Base-by-base conservation (phyloP, 331 rosid species). In the Pyracantha coccinea region DNA sequence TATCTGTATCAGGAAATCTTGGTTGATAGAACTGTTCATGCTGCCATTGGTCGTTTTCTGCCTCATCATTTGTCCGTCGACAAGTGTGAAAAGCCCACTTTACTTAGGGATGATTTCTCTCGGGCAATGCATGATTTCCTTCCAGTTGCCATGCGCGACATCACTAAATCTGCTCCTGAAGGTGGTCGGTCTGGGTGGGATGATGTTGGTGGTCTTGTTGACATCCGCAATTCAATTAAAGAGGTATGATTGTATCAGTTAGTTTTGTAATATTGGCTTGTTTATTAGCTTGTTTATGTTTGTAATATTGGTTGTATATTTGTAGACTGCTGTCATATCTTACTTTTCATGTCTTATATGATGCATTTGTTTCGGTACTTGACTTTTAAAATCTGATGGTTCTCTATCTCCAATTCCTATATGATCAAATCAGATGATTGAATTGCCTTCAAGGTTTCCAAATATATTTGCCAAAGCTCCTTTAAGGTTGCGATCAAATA, bases 61-160 rank as follows among this genome's bases (percentile, higher is more conserved):
- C 90, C 93, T 59, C 62, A 78, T 35, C 78, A 69, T 79, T 79
- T 69, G 64, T 71, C 83, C 52, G 66, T 66, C 63, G 76, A 84
- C 71, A 79, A 81, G 80, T 76, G 75, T n/a, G 91, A 82, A 80
- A 78, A 74, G 53, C 95, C 97, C 54, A 81, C 80, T 69, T 83
- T 93, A 87, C 71, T 85, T 45, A 66, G 45, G 83, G 92, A 88
- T 78, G 97, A 93, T 83, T 93, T 93, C 82, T 83, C 95, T 70
- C 85, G 66, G 74, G 98, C 98, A 33, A 93, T 93, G 98, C 90
- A 79, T 70, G 97, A 86, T 71, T 93, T 91, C 79, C 93, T 91
- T 71, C 98, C 98, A 5, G 90, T 92, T 85, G 92, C 98, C 76
- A 88, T 93, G 97, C 92, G 98, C 32, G 97, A 93, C 80, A 85